Evolutionary conservation across 768 basidiomycete species (phyloP), one percentile per base, ranked within the genome.

Genomic region (Agrocybe pediades): DNA sequence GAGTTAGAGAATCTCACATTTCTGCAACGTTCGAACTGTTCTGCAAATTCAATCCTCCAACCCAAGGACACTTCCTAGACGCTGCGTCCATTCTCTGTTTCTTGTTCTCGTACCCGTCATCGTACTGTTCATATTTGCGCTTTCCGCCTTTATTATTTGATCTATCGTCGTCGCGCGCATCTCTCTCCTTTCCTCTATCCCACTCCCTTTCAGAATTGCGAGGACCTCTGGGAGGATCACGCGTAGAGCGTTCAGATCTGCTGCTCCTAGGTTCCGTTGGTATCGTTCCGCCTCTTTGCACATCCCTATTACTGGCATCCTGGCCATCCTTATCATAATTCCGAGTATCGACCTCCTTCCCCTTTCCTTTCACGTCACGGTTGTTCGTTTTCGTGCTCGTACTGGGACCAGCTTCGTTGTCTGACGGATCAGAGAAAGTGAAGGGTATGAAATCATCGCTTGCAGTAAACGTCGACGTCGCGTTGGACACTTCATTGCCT

Each of bases 21-120:
- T 95, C 90, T 13, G 91, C 86, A 49, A 92, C 88, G 65, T 91
- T 92, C 46, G 72, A 74, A 67, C 90, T 90, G 6, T 70, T 65
- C 11, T 88, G 80, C 86, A 90, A 90, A 59, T 92, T 82, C 8
- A 94, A 76, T 7, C 79, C 68, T 13, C 71, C 68, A 9, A 85
- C 73, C 95, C 95, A 97, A 15, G 90, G 87, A 26, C 77, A 78
- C 61, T 78, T 82, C 50, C 82, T 81, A 20, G 77, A 76, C 16
- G 80, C 71, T 8, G 80, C 80, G 43, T 82, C 72, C 46, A 74
- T 62, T 26, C 79, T 71, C 61, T 82, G 80, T 61, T 79, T 81
- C 67, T 81, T 79, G 71, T 71, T 82, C 7, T 71, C 73, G 57
- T 78, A 79, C 17, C 73, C 79, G 55, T 58, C 60, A 20, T 59